phyloP scores from a whole-genome alignment of 495 filamentous ascomycete genomes.

The Eremomyces bilateralis region DNA sequence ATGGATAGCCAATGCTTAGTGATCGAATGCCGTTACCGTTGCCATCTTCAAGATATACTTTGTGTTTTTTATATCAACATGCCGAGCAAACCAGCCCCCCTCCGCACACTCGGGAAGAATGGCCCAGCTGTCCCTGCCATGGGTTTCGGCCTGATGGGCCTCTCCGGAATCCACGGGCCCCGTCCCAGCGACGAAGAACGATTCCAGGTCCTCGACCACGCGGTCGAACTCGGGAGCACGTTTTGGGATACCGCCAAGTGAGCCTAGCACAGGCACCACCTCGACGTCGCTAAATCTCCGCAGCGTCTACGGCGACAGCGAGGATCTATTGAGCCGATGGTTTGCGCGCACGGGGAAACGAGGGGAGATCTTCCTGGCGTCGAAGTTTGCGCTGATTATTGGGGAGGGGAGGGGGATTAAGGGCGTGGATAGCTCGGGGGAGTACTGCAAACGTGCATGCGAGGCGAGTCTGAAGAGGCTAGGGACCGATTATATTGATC shows the following conservation, averaged over 20 bases:
- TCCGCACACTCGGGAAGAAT: slow-evolving; percentile 21
- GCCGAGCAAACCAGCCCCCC: slow-evolving; percentile 8
- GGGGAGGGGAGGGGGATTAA: slow-evolving; percentile 4
- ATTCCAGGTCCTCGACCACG: slow-evolving; percentile 8
- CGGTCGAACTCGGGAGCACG: slow-evolving; percentile 11
- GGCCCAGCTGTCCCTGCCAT: slow-evolving; percentile 15
- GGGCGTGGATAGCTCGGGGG: slow-evolving; percentile 9
- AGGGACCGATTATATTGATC: not conserved
- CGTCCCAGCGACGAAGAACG: slow-evolving; percentile 14
- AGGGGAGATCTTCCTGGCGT: slow-evolving; percentile 1
- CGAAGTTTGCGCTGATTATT: not conserved
- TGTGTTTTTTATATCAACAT: too few relatives aligned
- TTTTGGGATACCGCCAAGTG: slow-evolving; percentile 9
- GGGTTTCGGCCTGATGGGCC: slow-evolving; percentile 24
- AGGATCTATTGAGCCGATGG: slow-evolving; percentile 1
- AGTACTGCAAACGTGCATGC: slow-evolving; percentile 15
- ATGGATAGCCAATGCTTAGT: too few relatives aligned
- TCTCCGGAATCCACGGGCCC: slow-evolving; percentile 13
- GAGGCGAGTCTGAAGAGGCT: slow-evolving; percentile 1
- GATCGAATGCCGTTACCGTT: too few relatives aligned
- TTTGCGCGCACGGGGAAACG: not conserved
- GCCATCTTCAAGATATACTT: too few relatives aligned
- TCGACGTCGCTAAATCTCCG: slow-evolving; percentile 5
- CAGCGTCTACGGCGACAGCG: slow-evolving; percentile 1
- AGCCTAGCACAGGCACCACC: slow-evolving; percentile 18